These are phyloP conservation scores for Ailanthus altissimus DNA, from an alignment of 345 rosid genomes.

Conservation along the genomic window DNA sequence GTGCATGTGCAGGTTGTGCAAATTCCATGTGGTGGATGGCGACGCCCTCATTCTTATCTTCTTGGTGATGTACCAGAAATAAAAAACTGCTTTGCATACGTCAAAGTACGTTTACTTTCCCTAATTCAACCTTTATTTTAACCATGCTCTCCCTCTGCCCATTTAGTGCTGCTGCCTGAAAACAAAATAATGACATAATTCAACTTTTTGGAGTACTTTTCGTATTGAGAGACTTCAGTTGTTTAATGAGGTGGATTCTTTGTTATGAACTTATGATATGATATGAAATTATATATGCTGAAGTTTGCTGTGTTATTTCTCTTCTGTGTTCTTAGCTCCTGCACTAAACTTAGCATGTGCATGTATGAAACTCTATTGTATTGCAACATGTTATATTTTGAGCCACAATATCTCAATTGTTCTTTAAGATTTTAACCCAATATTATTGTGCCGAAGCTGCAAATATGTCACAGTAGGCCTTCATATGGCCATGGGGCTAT, in stretches of 20 bases:
- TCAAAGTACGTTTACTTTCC: slow-evolving; percentile 60
- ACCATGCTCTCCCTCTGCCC: neutral
- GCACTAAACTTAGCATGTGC: neutral
- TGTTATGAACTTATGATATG: neutral
- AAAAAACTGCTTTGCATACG: slow-evolving; percentile 80
- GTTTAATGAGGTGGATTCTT: neutral
- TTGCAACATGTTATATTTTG: neutral
- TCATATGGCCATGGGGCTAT: neutral
- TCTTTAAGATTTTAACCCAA: neutral
- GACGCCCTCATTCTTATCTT: slow-evolving; percentile 90
- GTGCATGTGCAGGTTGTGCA: slow-evolving; percentile 66
- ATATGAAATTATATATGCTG: neutral
- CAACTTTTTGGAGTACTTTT: neutral
- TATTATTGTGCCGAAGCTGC: neutral
- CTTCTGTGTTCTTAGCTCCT: neutral
- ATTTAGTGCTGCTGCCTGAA: neutral
- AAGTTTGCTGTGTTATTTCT: neutral
- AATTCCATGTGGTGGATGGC: slow-evolving; percentile 99
- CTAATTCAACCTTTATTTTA: slow-evolving; percentile 6
- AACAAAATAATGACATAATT: neutral
- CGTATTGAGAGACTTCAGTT: neutral
- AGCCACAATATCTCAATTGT: neutral
- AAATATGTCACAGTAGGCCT: neutral
- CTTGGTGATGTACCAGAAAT: slow-evolving; percentile 75
- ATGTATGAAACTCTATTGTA: neutral